These are phyloP conservation scores for Haematococcus lacustris DNA, from an alignment of 139 green algal species.

Conservation along the genomic window DNA sequence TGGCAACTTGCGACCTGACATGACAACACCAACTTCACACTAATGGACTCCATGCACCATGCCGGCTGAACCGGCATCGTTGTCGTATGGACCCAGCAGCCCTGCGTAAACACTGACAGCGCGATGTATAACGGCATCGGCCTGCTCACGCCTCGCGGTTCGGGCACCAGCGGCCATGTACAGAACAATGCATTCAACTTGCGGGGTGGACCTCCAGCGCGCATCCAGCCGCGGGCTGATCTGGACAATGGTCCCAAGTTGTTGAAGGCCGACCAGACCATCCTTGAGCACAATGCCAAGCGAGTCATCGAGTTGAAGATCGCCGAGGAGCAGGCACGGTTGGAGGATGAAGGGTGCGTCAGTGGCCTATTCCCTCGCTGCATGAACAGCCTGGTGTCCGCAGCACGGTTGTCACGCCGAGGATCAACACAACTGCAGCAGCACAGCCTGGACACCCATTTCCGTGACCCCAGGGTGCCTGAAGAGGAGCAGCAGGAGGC, in stretches of 20 bases:
- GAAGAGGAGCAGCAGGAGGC: conserved; percentile 16
- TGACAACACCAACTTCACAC: no score
- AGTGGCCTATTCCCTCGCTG: not conserved
- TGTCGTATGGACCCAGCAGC: no score
- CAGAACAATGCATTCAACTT: conserved; percentile 93
- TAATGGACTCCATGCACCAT: no score
- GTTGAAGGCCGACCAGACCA: conserved; percentile 69
- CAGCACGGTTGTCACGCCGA: not conserved
- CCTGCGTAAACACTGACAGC: not conserved
- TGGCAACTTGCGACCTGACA: no score
- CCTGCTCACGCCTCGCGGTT: conserved; percentile 81
- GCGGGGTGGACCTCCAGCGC: conserved; percentile 24
- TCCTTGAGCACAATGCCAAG: conserved; percentile 91
- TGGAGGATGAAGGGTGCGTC: conserved; percentile 82
- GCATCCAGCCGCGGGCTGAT: not conserved
- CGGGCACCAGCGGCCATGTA: conserved; percentile 92
- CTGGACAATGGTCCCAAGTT: conserved; percentile 23
- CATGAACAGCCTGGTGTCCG: not conserved
- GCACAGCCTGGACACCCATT: not conserved
- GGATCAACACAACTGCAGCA: not conserved
- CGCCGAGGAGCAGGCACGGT: conserved; percentile 60
- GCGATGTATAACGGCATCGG: conserved; percentile 93
- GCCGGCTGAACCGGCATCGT: no score
- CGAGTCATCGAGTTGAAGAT: conserved; percentile 89
- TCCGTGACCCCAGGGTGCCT: conserved; percentile 9